A percentile compares a stretch with the other conserved stretches of the same genome.
Evolutionary conservation across 2,329 filamentous ascomycete species (phyloP).

Genomic region (Ophiostoma sp.): DNA sequence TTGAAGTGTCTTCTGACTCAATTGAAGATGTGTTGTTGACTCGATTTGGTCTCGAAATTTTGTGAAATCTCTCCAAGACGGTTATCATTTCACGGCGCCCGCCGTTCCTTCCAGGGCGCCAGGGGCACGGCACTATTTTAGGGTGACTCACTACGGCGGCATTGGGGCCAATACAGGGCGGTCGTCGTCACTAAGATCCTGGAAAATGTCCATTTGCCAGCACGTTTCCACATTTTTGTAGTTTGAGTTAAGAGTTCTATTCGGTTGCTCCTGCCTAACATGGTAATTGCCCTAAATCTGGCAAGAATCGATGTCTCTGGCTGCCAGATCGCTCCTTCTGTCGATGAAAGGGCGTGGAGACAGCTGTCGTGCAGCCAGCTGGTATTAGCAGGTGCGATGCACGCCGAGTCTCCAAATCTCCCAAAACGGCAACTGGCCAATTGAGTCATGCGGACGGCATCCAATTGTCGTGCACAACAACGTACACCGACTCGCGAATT

Average conservation of each 20-base stretch:
- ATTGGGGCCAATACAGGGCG: no score
- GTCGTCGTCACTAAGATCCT: no score
- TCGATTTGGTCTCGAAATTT: not conserved
- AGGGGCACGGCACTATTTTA: not conserved
- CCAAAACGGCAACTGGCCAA: not conserved
- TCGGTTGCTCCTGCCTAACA: conserved; percentile 2
- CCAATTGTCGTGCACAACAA: not conserved
- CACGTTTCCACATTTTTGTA: not conserved
- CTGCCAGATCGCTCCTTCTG: not conserved
- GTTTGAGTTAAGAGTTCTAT: no score
- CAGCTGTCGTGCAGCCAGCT: not conserved
- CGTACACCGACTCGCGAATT: not conserved
- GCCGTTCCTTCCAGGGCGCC: not conserved
- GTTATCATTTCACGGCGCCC: not conserved
- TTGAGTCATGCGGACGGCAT: not conserved
- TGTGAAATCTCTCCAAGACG: not conserved
- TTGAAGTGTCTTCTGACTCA: not conserved
- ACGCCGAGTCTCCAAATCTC: not conserved
- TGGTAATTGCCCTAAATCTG: not conserved
- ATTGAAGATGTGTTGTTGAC: not conserved
- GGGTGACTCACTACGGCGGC: conserved; percentile 6
- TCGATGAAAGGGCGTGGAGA: not conserved
- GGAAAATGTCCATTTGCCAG: not conserved
- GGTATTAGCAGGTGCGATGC: not conserved
- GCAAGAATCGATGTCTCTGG: not conserved